These are phyloP conservation scores for Trapa incisa DNA, from an alignment of 345 rosid species.

Conservation along the genomic window DNA sequence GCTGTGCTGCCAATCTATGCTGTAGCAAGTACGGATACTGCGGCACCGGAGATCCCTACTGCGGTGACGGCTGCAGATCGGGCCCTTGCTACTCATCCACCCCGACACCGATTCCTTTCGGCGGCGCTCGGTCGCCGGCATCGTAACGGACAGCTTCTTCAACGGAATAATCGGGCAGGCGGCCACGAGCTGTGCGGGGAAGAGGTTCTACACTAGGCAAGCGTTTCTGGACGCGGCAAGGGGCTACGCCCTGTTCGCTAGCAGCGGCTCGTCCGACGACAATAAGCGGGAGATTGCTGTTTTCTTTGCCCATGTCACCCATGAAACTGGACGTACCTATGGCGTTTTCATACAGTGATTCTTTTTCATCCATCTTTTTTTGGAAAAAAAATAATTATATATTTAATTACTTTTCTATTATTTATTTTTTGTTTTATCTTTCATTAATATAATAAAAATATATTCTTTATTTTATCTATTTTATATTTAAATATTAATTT, in stretches of 20 bases:
- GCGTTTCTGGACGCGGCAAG: slow-evolving; percentile 43
- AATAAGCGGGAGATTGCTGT: slow-evolving; percentile 67
- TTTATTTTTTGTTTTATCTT: too few species aligned
- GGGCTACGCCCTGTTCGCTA: slow-evolving; percentile 42
- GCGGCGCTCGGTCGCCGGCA: slow-evolving; percentile 21
- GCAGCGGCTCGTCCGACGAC: slow-evolving; percentile 32
- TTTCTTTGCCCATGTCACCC: slow-evolving; percentile 72
- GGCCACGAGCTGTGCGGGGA: slow-evolving; percentile 36
- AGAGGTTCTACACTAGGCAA: slow-evolving; percentile 41
- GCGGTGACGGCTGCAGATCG: slow-evolving; percentile 40
- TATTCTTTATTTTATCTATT: too few species aligned
- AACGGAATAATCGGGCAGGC: slow-evolving; percentile 41
- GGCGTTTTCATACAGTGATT: slow-evolving; percentile 4
- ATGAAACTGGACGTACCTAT: slow-evolving; percentile 83
- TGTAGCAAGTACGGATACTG: slow-evolving; percentile 34
- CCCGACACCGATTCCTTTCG: slow-evolving; percentile 1
- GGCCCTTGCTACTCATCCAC: slow-evolving; percentile 39
- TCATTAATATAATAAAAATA: too few species aligned
- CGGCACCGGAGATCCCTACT: slow-evolving; percentile 25
- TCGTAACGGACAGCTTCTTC: slow-evolving; percentile 42
- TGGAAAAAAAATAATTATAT: too few species aligned
- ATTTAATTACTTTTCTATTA: too few species aligned
- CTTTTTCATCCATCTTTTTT: too few species aligned
- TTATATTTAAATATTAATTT: too few species aligned
- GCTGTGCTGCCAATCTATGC: slow-evolving; percentile 29